Evolutionary conservation across 1,139 yeast species (phyloP), one percentile per base, ranked within the genome.

Genomic region (Arxiozyma slooffiae): DNA sequence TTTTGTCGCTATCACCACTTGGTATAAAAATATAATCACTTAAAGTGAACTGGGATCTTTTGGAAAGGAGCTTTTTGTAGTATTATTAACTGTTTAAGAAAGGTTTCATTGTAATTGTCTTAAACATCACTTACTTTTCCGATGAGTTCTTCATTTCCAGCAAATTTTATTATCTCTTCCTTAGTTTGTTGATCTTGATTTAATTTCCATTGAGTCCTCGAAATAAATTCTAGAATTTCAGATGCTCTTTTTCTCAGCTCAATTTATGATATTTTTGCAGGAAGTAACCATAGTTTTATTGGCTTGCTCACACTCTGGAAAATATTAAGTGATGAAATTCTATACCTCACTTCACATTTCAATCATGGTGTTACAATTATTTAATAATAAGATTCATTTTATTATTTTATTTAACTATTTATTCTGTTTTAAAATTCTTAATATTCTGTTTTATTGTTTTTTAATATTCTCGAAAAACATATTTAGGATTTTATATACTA

Each of bases 201-300:
- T 54, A 89, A 71, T 62, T 92, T 97, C 52, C 81, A 67, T 64
- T 88, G 95, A 1, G 95, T 84, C 47, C 96, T 74, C 8, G 88
- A 88, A 34, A 90, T 76, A 76, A 90, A 92, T 69, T 92, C 97
- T 60, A 90, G 72, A 20, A 92, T 89, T 3, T 96, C 95, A 5
- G 90, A 85, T 0, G 89, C 86, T 52, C 98, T 76, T 62, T 88
- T 82, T 50, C 90, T 79, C 81, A 90, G 81, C 64, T 90, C 98
- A 57, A 78, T 77, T 53, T 89, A 69, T 2, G 89, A 77, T 2
- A 87, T 78, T 50, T 86, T 78, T 14, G 82, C 80, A 53, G 83
- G 83, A 7, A 95, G 97, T 50, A 80, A 74, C 49, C 96, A 77
- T 16, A 97, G 96, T 59, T 81, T 85, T 45, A 89, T 82, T 6